Percentiles rank a stretch among this genome's conserved stretches.
Evolutionary conservation across 768 basidiomycete genomes (phyloP).

Genomic region (Macrolepiota dolichaula): DNA sequence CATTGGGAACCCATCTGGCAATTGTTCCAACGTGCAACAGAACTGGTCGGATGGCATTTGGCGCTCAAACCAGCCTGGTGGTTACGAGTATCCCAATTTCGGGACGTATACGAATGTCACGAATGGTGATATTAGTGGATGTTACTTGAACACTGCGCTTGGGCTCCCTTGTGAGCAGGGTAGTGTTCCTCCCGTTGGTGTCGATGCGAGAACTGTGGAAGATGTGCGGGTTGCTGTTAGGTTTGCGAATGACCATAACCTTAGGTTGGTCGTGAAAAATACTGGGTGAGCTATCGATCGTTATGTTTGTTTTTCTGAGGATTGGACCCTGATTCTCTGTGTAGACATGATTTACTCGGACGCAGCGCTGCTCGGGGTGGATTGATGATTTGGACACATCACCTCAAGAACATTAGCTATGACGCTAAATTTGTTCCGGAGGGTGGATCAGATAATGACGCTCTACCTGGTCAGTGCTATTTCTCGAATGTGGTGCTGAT

Average conservation of each 20-base stretch:
- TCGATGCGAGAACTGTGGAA: too few relatives aligned
- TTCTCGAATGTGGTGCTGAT: too few relatives aligned
- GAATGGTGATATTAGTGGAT: too few relatives aligned
- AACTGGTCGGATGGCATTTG: background rate
- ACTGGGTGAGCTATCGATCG: background rate
- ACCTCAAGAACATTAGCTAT: too few relatives aligned
- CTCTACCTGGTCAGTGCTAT: too few relatives aligned
- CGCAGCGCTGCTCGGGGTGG: background rate
- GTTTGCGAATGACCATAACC: slow-evolving; percentile 33
- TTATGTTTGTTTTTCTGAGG: background rate
- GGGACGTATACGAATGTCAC: background rate
- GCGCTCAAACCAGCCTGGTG: background rate
- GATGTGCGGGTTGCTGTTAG: slow-evolving; percentile 39
- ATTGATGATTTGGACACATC: background rate
- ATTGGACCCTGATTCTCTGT: background rate
- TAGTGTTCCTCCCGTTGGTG: too few relatives aligned
- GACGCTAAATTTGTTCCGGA: too few relatives aligned
- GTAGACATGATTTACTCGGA: background rate
- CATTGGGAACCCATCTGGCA: background rate
- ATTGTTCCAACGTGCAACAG: background rate
- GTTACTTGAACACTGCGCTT: too few relatives aligned
- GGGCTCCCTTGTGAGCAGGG: too few relatives aligned
- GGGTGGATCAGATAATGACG: too few relatives aligned
- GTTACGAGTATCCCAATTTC: background rate
- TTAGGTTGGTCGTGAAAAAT: too few relatives aligned